Evolutionary conservation across 129 eudicot species (phyloP), one percentile per base, ranked within the genome.

Genomic region (Lactuca sativa): DNA sequence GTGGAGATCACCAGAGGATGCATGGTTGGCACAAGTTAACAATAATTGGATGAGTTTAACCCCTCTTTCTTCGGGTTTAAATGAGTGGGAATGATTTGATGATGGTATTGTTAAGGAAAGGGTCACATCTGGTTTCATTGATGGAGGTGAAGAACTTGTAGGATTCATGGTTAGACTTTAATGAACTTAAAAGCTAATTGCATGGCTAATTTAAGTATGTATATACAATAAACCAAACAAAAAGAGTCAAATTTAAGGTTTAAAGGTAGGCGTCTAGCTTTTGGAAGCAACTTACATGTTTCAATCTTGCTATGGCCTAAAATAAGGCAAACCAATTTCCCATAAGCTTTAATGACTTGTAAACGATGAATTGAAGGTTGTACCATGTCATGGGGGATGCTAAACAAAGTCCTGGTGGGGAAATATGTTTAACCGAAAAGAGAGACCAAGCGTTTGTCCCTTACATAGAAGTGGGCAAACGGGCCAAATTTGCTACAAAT

Each of bases 21-120:
- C 85, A 66, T 87, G 93, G n/a, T 77, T 84, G 79, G 89, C 86
- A 32, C 89, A 87, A n/a, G 81, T 66, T 41, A 87, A 65, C 77
- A 84, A 63, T 40, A 87, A 86, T 15, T 78, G 74, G 72, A 84
- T 83, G 74, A 87, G 77, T 49, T 87, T 76, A 21, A 81, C 70
- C 43, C 93, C 78, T 47, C 78, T 58, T 78, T 87, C 87, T 72
- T 86, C 79, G 7, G 75, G 85, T 62, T 73, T 84, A 38, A 73
- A 64, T 6, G 78, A 66, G 9, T 55, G 69, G 66, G 36, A 10
- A 54, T 56, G 58, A 58, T 25, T 52, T 21, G 69, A 21, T n/a
- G 88, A 68, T 75, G 82, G 66, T 54, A 70, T 54, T 43, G 81
- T 67, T 47, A 86, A 63, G 30, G 89, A 86, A 57, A 83, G 76